A percentile compares a stretch with the other conserved stretches of the same genome.
Conservation (phyloP, 2,329 filamentous ascomycete genomes). For the Pseudopithomyces maydicus region DNA sequence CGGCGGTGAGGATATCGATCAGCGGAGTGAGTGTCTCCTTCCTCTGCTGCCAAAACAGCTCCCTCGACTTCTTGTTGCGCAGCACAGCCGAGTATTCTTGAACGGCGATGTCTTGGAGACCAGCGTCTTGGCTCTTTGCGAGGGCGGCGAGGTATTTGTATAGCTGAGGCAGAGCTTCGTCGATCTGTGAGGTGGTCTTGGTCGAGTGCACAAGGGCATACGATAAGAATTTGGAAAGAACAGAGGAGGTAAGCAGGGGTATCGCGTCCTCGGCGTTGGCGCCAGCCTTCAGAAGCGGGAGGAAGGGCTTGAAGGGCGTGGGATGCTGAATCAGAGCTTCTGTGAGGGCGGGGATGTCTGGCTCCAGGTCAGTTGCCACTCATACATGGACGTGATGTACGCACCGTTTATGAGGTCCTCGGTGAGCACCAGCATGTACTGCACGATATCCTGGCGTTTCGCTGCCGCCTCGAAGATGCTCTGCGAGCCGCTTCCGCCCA, state of each 20-base stretch:
- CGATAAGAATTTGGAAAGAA: conserved; percentile 79
- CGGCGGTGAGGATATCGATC: conserved; percentile 76
- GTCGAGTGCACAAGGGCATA: conserved; percentile 65
- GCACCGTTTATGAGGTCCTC: conserved; percentile 85
- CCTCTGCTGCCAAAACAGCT: conserved; percentile 89
- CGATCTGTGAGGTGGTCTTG: conserved; percentile 64
- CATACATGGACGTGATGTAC: background rate
- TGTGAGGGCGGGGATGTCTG: conserved; percentile 80
- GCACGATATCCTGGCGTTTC: conserved; percentile 86
- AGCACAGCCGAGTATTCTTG: conserved; percentile 87
- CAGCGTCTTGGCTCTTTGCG: conserved; percentile 83
- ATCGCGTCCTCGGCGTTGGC: conserved; percentile 84
- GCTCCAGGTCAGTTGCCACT: conserved; percentile 20
- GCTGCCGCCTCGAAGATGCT: conserved; percentile 82
- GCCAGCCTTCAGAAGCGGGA: conserved; percentile 82
- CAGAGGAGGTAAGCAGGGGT: conserved; percentile 85
- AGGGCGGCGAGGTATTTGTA: conserved; percentile 86
- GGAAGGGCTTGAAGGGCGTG: conserved; percentile 76
- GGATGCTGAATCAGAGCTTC: conserved; percentile 75
- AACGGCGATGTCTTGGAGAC: conserved; percentile 93
- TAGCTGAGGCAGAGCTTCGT: conserved; percentile 78
- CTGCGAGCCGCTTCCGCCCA: conserved; percentile 68
- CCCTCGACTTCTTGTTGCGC: conserved; percentile 72
- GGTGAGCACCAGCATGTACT: conserved; percentile 90
- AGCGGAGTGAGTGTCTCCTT: conserved; percentile 83